Conservation (phyloP, 768 basidiomycete species). For the Mycena rebaudengoi region DNA sequence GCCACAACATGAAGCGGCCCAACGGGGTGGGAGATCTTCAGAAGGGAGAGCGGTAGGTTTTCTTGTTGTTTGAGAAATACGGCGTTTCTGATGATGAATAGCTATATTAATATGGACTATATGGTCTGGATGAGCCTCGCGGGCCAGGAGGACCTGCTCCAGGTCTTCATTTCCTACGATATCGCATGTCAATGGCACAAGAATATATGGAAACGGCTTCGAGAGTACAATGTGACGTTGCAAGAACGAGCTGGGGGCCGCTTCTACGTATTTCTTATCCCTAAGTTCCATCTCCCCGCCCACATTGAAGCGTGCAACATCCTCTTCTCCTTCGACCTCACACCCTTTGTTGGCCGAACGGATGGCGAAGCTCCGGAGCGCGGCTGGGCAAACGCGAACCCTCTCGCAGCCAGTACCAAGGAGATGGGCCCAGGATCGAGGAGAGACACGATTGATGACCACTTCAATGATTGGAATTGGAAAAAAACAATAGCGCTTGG, state of each 20-base stretch:
- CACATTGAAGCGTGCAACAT: constrained; percentile 26
- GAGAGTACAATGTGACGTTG: constrained; percentile 12
- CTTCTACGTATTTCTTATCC: constrained; percentile 27
- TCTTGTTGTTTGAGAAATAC: too few species aligned
- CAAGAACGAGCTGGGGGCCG: not conserved
- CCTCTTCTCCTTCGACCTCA: constrained; percentile 32
- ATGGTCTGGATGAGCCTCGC: constrained; percentile 30
- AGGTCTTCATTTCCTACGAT: constrained; percentile 33
- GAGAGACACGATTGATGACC: not conserved
- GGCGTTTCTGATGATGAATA: too few species aligned
- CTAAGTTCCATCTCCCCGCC: constrained; percentile 36
- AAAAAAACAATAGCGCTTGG: not conserved
- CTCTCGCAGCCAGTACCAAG: constrained; percentile 39
- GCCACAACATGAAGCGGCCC: constrained; percentile 20
- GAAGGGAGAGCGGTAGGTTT: constrained; percentile 26
- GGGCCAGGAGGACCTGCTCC: not conserved
- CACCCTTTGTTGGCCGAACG: constrained; percentile 43
- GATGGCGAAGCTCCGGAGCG: constrained; percentile 42
- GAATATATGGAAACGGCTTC: constrained; percentile 24
- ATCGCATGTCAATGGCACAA: constrained; percentile 28
- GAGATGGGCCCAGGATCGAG: constrained; percentile 43
- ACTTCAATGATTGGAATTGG: not conserved
- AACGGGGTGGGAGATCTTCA: constrained; percentile 30
- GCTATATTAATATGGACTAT: constrained; percentile 34
- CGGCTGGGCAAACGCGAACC: constrained; percentile 40